Conservation (phyloP, 495 filamentous ascomycete genomes). For the Oidiodendron maius region DNA sequence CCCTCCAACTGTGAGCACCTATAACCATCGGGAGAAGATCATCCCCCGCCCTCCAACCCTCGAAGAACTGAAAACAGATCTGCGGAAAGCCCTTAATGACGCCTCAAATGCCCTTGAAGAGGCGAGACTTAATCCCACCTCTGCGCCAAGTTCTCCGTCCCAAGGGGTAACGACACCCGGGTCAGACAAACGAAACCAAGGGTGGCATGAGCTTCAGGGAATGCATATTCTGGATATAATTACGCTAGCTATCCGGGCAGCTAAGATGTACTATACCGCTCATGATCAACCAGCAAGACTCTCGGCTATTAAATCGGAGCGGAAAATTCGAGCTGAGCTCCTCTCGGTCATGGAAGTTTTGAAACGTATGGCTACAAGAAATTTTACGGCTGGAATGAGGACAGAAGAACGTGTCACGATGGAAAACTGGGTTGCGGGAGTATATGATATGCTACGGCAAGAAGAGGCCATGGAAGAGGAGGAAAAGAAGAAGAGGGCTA, state of each 20-base stretch:
- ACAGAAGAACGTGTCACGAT: constrained; percentile 68
- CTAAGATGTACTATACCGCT: constrained; percentile 89
- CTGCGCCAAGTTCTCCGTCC: constrained; percentile 9
- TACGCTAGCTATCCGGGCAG: constrained; percentile 88
- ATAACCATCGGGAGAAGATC: constrained; percentile 79
- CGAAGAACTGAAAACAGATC: constrained; percentile 65
- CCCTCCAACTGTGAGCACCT: constrained; percentile 93
- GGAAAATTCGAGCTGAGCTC: constrained; percentile 71
- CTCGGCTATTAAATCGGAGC: constrained; percentile 79
- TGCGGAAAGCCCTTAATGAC: constrained; percentile 59
- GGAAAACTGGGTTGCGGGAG: constrained; percentile 65
- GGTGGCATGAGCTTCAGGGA: constrained; percentile 83
- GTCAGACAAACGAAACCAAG: constrained; percentile 35
- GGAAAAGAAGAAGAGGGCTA: constrained; percentile 63
- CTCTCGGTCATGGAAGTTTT: constrained; percentile 82
- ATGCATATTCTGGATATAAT: constrained; percentile 86
- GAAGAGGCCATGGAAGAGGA: constrained; percentile 71
- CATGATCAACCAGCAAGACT: constrained; percentile 77
- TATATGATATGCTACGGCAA: constrained; percentile 64
- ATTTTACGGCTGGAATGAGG: constrained; percentile 78
- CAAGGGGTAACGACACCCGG: constrained; percentile 15
- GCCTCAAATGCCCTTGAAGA: constrained; percentile 57
- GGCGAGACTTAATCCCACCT: constrained; percentile 17
- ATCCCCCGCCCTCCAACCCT: constrained; percentile 84
- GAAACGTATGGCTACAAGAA: constrained; percentile 81